Evolutionary conservation across 2,329 filamentous ascomycete species (phyloP).

Genomic region (Aspergillus sp.): DNA sequence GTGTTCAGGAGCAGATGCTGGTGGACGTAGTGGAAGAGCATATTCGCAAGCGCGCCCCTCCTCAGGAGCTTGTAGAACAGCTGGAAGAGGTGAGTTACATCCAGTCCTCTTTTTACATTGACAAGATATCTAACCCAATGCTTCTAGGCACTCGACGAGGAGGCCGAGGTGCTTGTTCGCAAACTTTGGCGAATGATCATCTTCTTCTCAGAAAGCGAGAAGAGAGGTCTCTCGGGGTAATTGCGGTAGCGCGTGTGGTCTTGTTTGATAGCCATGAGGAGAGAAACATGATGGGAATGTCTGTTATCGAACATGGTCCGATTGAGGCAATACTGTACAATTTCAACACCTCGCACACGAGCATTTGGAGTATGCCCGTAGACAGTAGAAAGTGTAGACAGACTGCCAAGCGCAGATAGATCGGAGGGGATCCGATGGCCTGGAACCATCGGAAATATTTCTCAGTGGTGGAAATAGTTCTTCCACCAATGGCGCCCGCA

Average conservation of each 20-base stretch:
- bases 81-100: slow-evolving; percentile 69
- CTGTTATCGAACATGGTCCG: neutral
- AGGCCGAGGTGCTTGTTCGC: slow-evolving; percentile 89
- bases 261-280: neutral
- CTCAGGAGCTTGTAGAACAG: slow-evolving; percentile 80
- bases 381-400: neutral
- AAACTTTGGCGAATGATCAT: slow-evolving; percentile 99
- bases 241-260: neutral
- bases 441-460: slow-evolving; percentile 1
- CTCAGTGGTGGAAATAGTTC: slow-evolving; percentile 27
- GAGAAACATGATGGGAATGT: neutral
- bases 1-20: slow-evolving; percentile 92
- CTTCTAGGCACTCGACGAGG: slow-evolving; percentile 79
- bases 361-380: neutral
- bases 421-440: slow-evolving; percentile 10
- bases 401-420: neutral
- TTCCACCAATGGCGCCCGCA: slow-evolving; percentile 25
- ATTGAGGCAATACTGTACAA: neutral
- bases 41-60: slow-evolving; percentile 70
- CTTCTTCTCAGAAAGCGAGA: slow-evolving; percentile 95
- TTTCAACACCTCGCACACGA: neutral
- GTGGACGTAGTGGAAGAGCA: slow-evolving; percentile 92
- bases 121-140: slow-evolving; percentile 33
- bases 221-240: slow-evolving; percentile 74
- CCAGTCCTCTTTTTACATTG: neutral